These are phyloP conservation scores for Parafenestella ontariensis DNA, from an alignment of 2,329 filamentous ascomycete species.

Conservation along the genomic window DNA sequence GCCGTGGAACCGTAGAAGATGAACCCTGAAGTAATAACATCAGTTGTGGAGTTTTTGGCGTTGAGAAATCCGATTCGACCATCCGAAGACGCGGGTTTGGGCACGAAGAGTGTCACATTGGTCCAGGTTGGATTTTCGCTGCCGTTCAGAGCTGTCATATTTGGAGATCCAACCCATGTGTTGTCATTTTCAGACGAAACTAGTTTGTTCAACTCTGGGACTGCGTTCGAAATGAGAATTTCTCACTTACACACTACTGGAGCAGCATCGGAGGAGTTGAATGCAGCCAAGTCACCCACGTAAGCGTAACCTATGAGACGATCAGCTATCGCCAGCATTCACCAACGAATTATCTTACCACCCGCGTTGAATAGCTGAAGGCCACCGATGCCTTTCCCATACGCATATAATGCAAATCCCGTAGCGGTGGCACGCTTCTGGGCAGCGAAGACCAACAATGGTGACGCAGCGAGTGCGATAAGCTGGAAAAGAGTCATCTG, in stretches of 20 bases:
- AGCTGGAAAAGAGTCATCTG: slow-evolving; percentile 8
- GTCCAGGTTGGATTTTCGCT: slow-evolving; percentile 17
- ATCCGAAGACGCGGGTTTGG: slow-evolving; percentile 8
- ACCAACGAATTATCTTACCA: slow-evolving; percentile 9
- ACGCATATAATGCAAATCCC: slow-evolving; percentile 23
- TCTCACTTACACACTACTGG: slow-evolving; percentile 20
- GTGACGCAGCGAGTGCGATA: slow-evolving; percentile 18
- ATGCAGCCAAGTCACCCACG: slow-evolving; percentile 17
- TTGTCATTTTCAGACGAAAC: slow-evolving; percentile 13
- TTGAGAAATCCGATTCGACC: slow-evolving; percentile 24
- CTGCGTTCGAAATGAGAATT: neutral
- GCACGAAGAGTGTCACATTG: slow-evolving; percentile 26
- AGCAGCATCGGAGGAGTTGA: slow-evolving; percentile 26
- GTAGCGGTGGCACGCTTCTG: slow-evolving; percentile 15
- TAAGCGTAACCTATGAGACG: slow-evolving; percentile 23
- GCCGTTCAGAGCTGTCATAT: slow-evolving; percentile 14
- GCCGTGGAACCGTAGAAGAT: slow-evolving; percentile 29
- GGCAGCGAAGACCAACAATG: slow-evolving; percentile 19
- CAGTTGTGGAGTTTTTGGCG: slow-evolving; percentile 1
- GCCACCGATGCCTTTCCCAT: slow-evolving; percentile 23
- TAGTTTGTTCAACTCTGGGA: neutral
- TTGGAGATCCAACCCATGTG: slow-evolving; percentile 22
- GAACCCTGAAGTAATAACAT: slow-evolving; percentile 19
- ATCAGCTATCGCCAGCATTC: slow-evolving; percentile 1
- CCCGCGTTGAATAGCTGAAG: slow-evolving; percentile 26